Percentiles rank a stretch among this genome's conserved stretches.
Conservation (phyloP, 768 basidiomycete genomes). For the Suillus fuscotomentosus region DNA sequence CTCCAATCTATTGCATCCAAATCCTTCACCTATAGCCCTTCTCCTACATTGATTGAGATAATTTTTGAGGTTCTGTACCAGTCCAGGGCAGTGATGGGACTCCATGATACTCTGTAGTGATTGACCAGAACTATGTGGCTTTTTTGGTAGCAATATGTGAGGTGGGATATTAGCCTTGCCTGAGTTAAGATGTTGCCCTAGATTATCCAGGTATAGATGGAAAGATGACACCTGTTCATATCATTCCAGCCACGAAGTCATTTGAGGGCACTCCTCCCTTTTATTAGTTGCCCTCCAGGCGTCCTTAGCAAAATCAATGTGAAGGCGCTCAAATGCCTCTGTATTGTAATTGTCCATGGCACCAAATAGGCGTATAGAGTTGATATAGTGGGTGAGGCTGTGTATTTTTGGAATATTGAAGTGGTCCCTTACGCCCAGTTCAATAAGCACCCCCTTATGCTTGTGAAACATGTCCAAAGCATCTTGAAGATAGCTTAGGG, state of each 20-base stretch:
- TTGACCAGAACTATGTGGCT: too few species aligned
- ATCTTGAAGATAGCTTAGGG: slow-evolving; percentile 20
- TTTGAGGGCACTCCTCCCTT: slow-evolving; percentile 34
- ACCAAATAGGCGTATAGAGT: slow-evolving; percentile 24
- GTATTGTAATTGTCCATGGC: slow-evolving; percentile 40
- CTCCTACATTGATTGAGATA: not conserved
- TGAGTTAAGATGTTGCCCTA: too few species aligned
- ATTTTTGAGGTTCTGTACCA: not conserved
- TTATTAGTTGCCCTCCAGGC: slow-evolving; percentile 34
- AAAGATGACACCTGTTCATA: not conserved
- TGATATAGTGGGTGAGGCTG: slow-evolving; percentile 7
- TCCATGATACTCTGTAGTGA: not conserved
- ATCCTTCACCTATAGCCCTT: not conserved
- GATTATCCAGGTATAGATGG: not conserved
- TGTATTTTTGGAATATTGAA: slow-evolving; percentile 15
- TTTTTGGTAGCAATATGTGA: not conserved
- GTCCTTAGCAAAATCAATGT: slow-evolving; percentile 39
- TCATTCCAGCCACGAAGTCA: slow-evolving; percentile 20
- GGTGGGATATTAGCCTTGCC: too few species aligned
- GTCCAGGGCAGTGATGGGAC: not conserved
- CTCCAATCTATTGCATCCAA: not conserved
- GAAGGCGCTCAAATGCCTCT: slow-evolving; percentile 13
- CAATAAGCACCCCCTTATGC: not conserved
- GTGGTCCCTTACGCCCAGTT: slow-evolving; percentile 4
- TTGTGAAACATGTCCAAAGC: slow-evolving; percentile 8